Evolutionary conservation across 2,329 filamentous ascomycete species (phyloP).

Genomic region (Spiromastix sp.): DNA sequence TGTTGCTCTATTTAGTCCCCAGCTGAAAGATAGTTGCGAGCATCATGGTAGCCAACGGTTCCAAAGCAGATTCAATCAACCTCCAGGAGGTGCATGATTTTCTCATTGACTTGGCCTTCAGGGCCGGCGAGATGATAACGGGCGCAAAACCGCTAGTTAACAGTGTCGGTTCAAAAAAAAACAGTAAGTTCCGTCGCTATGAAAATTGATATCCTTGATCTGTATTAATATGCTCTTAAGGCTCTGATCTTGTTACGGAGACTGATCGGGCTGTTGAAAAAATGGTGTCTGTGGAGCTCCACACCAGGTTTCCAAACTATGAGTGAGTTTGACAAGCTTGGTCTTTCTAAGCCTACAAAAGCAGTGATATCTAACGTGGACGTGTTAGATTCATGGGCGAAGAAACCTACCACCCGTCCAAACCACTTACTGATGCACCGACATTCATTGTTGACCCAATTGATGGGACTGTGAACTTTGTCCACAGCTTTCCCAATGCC

Average conservation of each 20-base stretch:
- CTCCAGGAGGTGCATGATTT: constrained; percentile 33
- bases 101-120: constrained; percentile 28
- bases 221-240: constrained; percentile 20
- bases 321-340: constrained; percentile 25
- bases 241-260: constrained; percentile 53
- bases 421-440: constrained; percentile 40
- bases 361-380: not conserved
- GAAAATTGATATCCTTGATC: not conserved
- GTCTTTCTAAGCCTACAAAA: not conserved
- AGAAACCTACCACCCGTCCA: constrained; percentile 49
- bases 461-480: constrained; percentile 56
- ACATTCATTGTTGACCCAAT: constrained; percentile 56
- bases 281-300: constrained; percentile 43
- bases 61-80: constrained; percentile 12
- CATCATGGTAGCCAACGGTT: constrained; percentile 1
- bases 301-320: constrained; percentile 43
- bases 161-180: constrained; percentile 35
- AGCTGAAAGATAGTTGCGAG: too few relatives aligned
- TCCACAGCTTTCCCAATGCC: constrained; percentile 50
- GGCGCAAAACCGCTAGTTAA: constrained; percentile 29
- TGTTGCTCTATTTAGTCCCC: too few relatives aligned
- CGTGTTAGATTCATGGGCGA: constrained; percentile 43
- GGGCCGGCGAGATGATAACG: constrained; percentile 34
- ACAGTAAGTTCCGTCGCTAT: constrained; percentile 23
- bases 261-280: constrained; percentile 53